These are phyloP conservation scores for Berberis thunbergii DNA, from an alignment of 164 flowering plant species.

Conservation along the genomic window DNA sequence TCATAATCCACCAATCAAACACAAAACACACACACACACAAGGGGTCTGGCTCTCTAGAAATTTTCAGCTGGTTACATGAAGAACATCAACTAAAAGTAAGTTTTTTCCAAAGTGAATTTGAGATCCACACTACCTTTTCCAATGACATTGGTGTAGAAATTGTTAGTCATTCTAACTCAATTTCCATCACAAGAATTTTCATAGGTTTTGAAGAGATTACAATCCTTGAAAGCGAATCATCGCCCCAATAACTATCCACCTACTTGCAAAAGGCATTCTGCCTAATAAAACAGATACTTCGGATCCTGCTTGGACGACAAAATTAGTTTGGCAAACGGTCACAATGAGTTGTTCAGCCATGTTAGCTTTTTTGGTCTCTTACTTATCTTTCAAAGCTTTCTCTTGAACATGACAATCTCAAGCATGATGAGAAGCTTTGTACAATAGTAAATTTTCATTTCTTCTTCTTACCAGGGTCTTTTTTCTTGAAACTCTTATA, in stretches of 20 bases:
- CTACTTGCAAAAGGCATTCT: background rate
- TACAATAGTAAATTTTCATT: background rate
- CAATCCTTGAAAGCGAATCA: background rate
- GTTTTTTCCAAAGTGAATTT: background rate
- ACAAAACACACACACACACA: too few relatives aligned
- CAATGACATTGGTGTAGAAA: background rate
- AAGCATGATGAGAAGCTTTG: background rate
- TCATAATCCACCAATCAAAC: too few relatives aligned
- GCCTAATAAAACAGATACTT: too few relatives aligned
- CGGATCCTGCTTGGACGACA: background rate
- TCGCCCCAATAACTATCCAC: constrained; percentile 2
- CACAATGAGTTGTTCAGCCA: background rate
- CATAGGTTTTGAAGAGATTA: background rate
- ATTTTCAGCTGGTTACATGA: background rate
- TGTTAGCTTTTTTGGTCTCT: background rate
- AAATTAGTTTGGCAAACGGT: background rate
- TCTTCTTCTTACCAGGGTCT: background rate
- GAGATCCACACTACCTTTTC: background rate
- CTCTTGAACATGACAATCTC: background rate
- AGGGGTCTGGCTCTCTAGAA: too few relatives aligned
- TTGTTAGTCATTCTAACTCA: background rate
- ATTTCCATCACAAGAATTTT: background rate
- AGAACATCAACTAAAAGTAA: background rate
- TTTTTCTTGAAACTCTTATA: background rate
- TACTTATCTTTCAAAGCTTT: background rate